Evolutionary conservation across 768 basidiomycete genomes (phyloP), one percentile per base, ranked within the genome.

Genomic region (Lactarius psammicola): DNA sequence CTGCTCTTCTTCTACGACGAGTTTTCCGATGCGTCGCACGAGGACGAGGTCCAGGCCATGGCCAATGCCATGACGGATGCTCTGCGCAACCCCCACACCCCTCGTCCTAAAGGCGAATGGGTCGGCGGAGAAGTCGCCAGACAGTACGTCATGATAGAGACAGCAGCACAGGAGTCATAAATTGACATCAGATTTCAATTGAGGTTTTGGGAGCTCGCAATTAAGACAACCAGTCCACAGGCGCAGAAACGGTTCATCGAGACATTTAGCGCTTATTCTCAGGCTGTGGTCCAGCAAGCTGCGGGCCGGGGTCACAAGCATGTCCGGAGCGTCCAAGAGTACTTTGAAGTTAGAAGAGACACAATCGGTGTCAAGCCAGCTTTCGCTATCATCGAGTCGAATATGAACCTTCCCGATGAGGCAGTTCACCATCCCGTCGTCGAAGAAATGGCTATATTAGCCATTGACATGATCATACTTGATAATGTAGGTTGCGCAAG

Each of bases 1-100:
- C 26, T 67, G 20, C 59, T 65, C 20, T 64, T 61, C 63, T 17
- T 71, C 20, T 38, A 67, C 18, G 70, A 71, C 53, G 70, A 71
- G 59, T 33, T 59, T 36, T 53, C 65, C 10, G 68, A 67, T 44
- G 3, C 8, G 9, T 44, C 20, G 20, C 42, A 46, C 38, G 55
- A 15, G 20, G 51, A 57, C 8, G 51, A 38, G 4, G 68, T 58
- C 42, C 55, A 61, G 34, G 46, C 9, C 1, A 42, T 31, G 40
- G 54, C 30, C 23, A 46, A 69, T 23, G 59, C 64, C 8, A 34
- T 69, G 3, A 70, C 59, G 66, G 59, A 65, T 57, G 65, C 63
- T n/a, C 63, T 42, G 28, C 42, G 18, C 7, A 55, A 69, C 60
- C 70, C 70, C 9, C 53, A 64, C 46, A 65, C 55, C 26, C 68